Evolutionary conservation across 768 basidiomycete species (phyloP), one percentile per base, ranked within the genome.

Genomic region (Suillus hirtellus): DNA sequence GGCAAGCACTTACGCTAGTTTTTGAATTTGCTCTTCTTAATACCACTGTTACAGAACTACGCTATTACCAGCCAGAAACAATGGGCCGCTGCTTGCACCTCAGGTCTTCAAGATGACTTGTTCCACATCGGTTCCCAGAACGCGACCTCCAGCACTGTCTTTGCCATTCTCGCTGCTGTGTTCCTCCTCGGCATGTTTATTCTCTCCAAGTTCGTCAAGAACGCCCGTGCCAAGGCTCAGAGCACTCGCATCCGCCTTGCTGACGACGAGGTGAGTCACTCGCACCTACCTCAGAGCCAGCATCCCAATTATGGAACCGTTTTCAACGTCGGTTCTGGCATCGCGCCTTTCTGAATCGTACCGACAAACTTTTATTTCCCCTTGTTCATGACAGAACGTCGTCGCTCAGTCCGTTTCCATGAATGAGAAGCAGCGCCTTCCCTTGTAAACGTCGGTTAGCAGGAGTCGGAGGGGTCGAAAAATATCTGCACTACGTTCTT

Each of bases 41-140:
- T 31, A n/a, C 10, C 24, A 27, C 31, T 37, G 53, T 37, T 15
- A 50, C 63, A 82, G 82, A 78, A 78, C 74, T 79, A 81, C 31
- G 78, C 81, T 40, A 78, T 82, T 68, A 71, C 75, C 62, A 77
- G 76, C 52, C 80, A 80, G 71, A 70, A 73, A 67, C 73, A 83
- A 54, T 82, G 82, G 81, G 77, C 77, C 59, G 74, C 76, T 34
- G 72, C 72, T 31, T 83, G 81, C 71, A 73, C 75, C 55, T 60
- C 69, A 47, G 65, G 70, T 52, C 68, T 71, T 67, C 62, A 74
- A 21, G 74, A 76, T 67, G 70, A 69, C 6, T 71, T 68, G 66
- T 67, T 72, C 64, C 74, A 73, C 65, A 72, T 78, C 40, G 70
- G 63, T 21, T 69, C 75, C 21, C 67, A 75, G 46, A 62, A 68